Base-by-base conservation (phyloP, 2,329 filamentous ascomycete species). In the Ophiosphaerella narmari region DNA sequence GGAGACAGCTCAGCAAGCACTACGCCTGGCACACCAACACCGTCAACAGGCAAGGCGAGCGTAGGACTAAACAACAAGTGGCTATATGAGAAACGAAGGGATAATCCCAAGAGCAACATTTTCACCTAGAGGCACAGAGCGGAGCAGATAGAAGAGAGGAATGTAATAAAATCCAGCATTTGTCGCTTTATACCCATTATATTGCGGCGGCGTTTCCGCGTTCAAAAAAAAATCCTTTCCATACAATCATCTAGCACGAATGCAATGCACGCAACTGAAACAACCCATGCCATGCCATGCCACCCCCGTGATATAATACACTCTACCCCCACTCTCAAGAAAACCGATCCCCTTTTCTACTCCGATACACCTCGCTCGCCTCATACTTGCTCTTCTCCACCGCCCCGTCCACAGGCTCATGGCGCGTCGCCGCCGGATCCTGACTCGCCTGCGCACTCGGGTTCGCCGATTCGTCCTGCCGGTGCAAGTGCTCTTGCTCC, bases 321-420 rank as follows among this genome's bases (percentile, higher is more conserved):
- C 24, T 13, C 24, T 32, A 36, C 31, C n/a, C 18, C 21, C 14
- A 43, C 32, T 26, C 43, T 61, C 50, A 74, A 40, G 70, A 73
- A 52, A 99, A 95, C 31, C 94, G 82, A 77, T 97, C 92, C 3
- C 94, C 94, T 72, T 91, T 95, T 54, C 80, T 84, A 75, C 87
- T 88, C 63, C 83, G 79, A 74, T 87, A 97, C 47, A 91, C 88
- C 61, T 84, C 80, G 45, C 78, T 80, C 29, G 89, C 87, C 77
- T 97, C 92, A 74, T 95, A 97, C 77, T 96, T 96, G 72, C 90
- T 89, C 80, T 91, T 95, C 74, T 92, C 89, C 32, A 91, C 81
- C 37, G 79, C 76, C 69, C 89, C 88, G 36, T 84, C 89, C 57
- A 86, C 80, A 1, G 90, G 88, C 52, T 88, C 89, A 75, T 96